Evolutionary conservation across 305 asterid species (phyloP), one percentile per base, ranked within the genome.

Genomic region (Fraxinus floribunda): DNA sequence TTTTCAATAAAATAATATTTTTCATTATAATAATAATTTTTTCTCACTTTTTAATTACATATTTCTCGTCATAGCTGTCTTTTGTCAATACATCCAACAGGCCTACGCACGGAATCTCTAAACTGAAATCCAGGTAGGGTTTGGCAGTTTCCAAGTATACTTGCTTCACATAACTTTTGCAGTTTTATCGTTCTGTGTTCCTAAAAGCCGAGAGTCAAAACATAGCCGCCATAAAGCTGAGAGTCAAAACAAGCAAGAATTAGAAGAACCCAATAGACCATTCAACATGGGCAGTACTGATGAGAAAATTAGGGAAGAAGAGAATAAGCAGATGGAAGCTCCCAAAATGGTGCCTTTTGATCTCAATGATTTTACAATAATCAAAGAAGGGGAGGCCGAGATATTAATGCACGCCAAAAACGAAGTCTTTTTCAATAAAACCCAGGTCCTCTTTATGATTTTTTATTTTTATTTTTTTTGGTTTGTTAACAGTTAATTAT

Each of bases 301-400:
- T 41, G 91, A 86, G 26, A 84, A 75, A 76, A 83, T 84, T 39
- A 88, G 78, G 80, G 91, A 86, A 15, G 92, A 86, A 38, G 87
- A 85, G 82, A 83, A 85, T 81, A 82, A 84, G 62, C 85, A 88
- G 49, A 71, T 78, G 3, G 87, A 79, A 26, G 73, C 52, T 16
- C 7, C 85, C 10, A 87, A 78, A 52, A 75, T 68, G 76, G 86
- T 86, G 78, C 83, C 94, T 16, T 85, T 91, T 77, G 96, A 91
- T 90, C 87, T 92, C 71, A 86, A 90, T 82, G 98, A 93, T 78
- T 90, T 87, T 78, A 86, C 88, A 26, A 80, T 94, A 29, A 88
- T 94, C 82, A 93, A 91, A 84, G 98, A 96, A 87, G 99, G 98
- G 62, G 97, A 96, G 84, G 98, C 98, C 57, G 98, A 94, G 94